These are phyloP conservation scores for Pseudodiploospora longispora DNA, from an alignment of 2,329 filamentous ascomycete species.

Conservation along the genomic window DNA sequence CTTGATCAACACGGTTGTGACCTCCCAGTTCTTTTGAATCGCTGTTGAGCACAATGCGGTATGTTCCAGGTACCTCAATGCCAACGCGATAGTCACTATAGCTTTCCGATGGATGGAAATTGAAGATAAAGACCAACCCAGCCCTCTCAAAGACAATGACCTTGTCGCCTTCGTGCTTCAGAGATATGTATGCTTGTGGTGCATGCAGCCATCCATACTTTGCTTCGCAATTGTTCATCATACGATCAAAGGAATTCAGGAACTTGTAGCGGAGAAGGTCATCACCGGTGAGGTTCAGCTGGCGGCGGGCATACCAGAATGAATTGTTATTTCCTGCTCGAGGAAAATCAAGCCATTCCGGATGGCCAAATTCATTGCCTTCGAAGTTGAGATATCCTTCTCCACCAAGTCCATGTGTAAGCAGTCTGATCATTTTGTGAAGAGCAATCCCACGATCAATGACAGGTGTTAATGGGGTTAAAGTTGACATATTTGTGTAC, in stretches of 20 bases:
- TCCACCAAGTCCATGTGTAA: conserved; percentile 85
- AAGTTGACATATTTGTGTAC: conserved; percentile 92
- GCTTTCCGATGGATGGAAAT: conserved; percentile 80
- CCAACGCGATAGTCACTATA: conserved; percentile 91
- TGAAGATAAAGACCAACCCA: conserved; percentile 88
- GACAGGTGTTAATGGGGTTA: conserved; percentile 75
- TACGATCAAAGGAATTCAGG: conserved; percentile 86
- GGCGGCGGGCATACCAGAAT: conserved; percentile 88
- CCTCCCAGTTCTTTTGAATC: conserved; percentile 75
- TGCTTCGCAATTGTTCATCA: conserved; percentile 81
- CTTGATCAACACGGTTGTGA: conserved; percentile 65
- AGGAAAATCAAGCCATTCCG: conserved; percentile 98
- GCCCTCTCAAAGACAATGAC: conserved; percentile 92
- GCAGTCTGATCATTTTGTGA: conserved; percentile 94
- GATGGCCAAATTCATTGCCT: conserved; percentile 97
- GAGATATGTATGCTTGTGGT: conserved; percentile 79
- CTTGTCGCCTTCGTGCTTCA: conserved; percentile 93
- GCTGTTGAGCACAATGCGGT: conserved; percentile 75
- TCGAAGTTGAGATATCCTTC: conserved; percentile 98
- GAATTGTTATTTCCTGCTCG: conserved; percentile 87
- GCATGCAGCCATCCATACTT: conserved; percentile 88
- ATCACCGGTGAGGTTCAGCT: conserved; percentile 89
- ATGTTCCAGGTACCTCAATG: conserved; percentile 75
- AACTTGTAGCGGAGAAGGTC: conserved; percentile 76
- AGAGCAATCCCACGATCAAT: conserved; percentile 87